Base-by-base conservation (phyloP, 305 asterid genomes). In the Ilex paraguariensis region DNA sequence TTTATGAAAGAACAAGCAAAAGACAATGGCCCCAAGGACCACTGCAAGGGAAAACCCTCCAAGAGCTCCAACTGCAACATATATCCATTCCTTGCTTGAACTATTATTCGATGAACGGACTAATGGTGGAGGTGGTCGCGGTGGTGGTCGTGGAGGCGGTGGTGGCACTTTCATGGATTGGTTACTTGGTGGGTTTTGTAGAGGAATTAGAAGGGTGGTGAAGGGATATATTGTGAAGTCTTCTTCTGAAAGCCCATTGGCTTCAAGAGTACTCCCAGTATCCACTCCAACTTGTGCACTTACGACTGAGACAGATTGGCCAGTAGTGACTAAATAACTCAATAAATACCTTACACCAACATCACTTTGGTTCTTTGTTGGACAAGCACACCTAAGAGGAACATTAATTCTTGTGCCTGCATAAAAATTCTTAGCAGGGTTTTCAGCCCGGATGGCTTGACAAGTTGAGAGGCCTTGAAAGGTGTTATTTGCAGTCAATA, bases 301-400 rank as follows among this genome's bases (percentile, higher is more conserved):
- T 31, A 92, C 78, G 10, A 11, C 0, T 0, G 32, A 53, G 57
- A 87, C 84, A 44, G 0, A 64, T 30, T 90, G 71, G 28, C 77
- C 82, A 57, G n/a, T 48, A 0, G 68, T 16, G 40, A 92, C 28
- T 60, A 85, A 65, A 50, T 90, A 92, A 60, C 83, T 84, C 62
- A 92, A 57, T 57, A 92, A n/a, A 52, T 62, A 90, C 52, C 80
- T 92, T 7, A 77, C 80, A 6, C 93, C 88, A 13, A 46, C 64
- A 13, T 71, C 68, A 4, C 39, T 65, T 48, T 92, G 97, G 17
- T 62, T 73, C 56, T 54, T 73, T 5, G 97, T 92, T 0, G 95
- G 97, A 55, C 98, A 92, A 42, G 95, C 96, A 48, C 97, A 92
- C 67, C 98, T 75, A 33, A 85, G 59, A 21, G 97, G 98, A 57